These are phyloP conservation scores for Prunus armeniaca DNA, from an alignment of 306 rosid genomes.

Conservation along the genomic window DNA sequence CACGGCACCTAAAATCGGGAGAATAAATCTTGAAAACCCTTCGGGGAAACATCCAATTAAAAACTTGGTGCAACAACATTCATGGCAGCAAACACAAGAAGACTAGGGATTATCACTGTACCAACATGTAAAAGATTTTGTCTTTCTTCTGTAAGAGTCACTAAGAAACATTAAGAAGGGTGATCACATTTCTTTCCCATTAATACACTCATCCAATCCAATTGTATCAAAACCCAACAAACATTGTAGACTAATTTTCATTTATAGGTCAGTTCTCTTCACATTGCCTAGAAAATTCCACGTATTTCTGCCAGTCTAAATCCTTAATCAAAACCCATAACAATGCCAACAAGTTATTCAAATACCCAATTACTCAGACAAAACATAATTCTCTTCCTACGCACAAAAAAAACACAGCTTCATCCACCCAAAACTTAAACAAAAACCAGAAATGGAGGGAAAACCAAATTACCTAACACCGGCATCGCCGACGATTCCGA, in stretches of 20 bases:
- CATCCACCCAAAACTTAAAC: neutral
- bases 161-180: neutral
- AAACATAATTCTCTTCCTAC: neutral
- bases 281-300: neutral
- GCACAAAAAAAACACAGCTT: neutral
- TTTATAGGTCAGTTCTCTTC: neutral
- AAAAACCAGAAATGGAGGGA: neutral
- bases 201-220: neutral
- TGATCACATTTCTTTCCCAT: neutral
- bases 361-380: neutral
- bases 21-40: neutral
- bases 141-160: neutral
- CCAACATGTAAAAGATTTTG: neutral
- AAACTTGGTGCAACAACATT: neutral
- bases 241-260: neutral
- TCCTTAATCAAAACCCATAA: neutral
- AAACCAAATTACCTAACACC: slow-evolving; percentile 52
- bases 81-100: neutral
- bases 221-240: neutral
- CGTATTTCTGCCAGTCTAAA: neutral
- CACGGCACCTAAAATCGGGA: neutral
- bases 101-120: neutral
- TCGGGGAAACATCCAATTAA: neutral
- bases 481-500: slow-evolving; percentile 70
- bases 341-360: neutral